phyloP scores from a whole-genome alignment of 352 stramenopile genomes.

The Peronospora farinosa region DNA sequence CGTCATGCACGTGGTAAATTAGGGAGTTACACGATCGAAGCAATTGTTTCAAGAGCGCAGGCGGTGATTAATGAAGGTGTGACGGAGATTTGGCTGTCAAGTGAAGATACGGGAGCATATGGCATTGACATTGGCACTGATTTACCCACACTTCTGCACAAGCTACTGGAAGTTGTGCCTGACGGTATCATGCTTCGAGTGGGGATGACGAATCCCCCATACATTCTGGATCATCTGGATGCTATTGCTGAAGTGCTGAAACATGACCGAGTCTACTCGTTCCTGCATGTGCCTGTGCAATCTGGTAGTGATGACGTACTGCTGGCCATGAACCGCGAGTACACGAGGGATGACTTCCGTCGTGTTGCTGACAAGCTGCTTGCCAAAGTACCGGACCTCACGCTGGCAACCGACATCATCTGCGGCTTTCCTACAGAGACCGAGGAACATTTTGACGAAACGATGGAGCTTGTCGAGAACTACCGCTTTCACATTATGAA shows the following conservation, averaged over 20 bases:
- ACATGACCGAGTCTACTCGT: conserved; percentile 80
- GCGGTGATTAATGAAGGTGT: conserved; percentile 74
- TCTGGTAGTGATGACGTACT: conserved; percentile 83
- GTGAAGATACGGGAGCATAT: conserved; percentile 90
- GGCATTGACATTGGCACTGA: conserved; percentile 85
- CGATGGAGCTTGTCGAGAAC: conserved; percentile 78
- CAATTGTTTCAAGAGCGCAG: conserved; percentile 62
- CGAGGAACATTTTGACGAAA: conserved; percentile 85
- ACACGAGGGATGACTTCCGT: conserved; percentile 79
- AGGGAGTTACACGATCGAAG: conserved; percentile 79
- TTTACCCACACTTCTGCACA: conserved; percentile 58
- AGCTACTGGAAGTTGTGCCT: conserved; percentile 59
- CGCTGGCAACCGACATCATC: conserved; percentile 90
- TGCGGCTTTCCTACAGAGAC: conserved; percentile 89
- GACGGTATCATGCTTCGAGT: conserved; percentile 85
- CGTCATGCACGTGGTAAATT: conserved; percentile 87
- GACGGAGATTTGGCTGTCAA: conserved; percentile 89
- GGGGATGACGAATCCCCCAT: conserved; percentile 92
- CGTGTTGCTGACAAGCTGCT: conserved; percentile 70
- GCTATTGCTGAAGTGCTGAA: conserved; percentile 75
- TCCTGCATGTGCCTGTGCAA: conserved; percentile 90
- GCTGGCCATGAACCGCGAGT: conserved; percentile 89
- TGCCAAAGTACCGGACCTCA: conserved; percentile 69
- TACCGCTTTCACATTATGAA: conserved; percentile 90
- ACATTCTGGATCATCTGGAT: conserved; percentile 86